phyloP scores from a whole-genome alignment of 2,329 filamentous ascomycete species.

The Fusarium devonianum region DNA sequence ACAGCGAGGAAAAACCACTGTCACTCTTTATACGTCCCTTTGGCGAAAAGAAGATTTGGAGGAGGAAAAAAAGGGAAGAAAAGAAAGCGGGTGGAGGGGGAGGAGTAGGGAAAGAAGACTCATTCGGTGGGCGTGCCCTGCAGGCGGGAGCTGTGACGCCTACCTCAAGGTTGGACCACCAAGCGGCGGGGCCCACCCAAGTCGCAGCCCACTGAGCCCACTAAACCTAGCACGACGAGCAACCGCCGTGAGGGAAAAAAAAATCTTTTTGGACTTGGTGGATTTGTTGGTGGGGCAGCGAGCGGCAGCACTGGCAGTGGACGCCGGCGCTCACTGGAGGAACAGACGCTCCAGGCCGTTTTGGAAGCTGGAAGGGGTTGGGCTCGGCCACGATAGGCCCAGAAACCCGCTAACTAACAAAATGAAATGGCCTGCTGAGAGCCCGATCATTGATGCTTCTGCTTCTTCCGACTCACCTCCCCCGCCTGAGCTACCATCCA shows the following conservation, averaged over 20 bases:
- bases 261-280: slow-evolving; percentile 38
- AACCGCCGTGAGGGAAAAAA: slow-evolving; percentile 38
- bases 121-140: slow-evolving; percentile 23
- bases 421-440: slow-evolving; percentile 32
- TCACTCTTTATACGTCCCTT: slow-evolving; percentile 51
- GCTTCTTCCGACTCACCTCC: neutral
- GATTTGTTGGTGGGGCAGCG: slow-evolving; percentile 27
- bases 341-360: slow-evolving; percentile 33
- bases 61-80: slow-evolving; percentile 33
- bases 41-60: slow-evolving; percentile 38
- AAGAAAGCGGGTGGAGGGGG: slow-evolving; percentile 41
- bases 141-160: slow-evolving; percentile 18
- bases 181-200: slow-evolving; percentile 8
- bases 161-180: slow-evolving; percentile 29
- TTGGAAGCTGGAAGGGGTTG: slow-evolving; percentile 22
- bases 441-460: too few relatives aligned
- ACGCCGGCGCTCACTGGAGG: slow-evolving; percentile 23
- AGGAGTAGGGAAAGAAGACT: slow-evolving; percentile 29
- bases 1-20: slow-evolving; percentile 51
- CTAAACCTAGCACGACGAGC: slow-evolving; percentile 14
- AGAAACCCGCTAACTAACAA: slow-evolving; percentile 27
- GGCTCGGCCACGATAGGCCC: slow-evolving; percentile 30
- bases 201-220: slow-evolving; percentile 7
- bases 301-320: neutral
- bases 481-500: neutral